These are phyloP conservation scores for Clarkia xantiana DNA, from an alignment of 345 rosid species.

Conservation along the genomic window DNA sequence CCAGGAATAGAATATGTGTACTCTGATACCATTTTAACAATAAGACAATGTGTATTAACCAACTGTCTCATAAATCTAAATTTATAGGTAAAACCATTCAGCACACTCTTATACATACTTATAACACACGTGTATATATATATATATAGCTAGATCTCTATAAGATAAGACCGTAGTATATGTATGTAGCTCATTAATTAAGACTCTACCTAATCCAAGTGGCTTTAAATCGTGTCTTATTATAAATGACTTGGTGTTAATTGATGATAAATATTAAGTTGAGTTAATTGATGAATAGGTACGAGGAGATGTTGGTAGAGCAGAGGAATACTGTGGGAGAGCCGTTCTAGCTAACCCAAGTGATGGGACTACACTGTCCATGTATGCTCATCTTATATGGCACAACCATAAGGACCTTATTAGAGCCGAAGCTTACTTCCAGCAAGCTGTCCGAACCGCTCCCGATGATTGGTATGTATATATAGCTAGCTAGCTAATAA, in stretches of 20 bases:
- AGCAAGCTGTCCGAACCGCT: slow-evolving; percentile 43
- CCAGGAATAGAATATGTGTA: too few relatives aligned
- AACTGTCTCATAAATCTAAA: too few relatives aligned
- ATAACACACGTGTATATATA: too few relatives aligned
- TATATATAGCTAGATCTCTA: too few relatives aligned
- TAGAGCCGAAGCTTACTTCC: slow-evolving; percentile 40
- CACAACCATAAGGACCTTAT: slow-evolving; percentile 28
- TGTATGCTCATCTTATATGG: slow-evolving; percentile 57
- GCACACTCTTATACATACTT: too few relatives aligned
- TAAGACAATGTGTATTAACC: too few relatives aligned
- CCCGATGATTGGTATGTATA: slow-evolving; percentile 45
- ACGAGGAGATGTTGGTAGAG: slow-evolving; percentile 37
- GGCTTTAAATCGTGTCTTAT: background rate
- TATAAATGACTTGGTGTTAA: too few relatives aligned
- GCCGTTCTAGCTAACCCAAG: slow-evolving; percentile 46
- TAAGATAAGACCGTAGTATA: too few relatives aligned
- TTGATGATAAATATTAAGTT: too few relatives aligned
- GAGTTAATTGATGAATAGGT: slow-evolving; percentile 16
- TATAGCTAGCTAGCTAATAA: background rate
- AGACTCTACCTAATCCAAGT: background rate
- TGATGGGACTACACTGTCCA: slow-evolving; percentile 41
- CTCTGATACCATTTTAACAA: too few relatives aligned
- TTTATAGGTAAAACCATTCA: too few relatives aligned
- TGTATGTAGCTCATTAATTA: too few relatives aligned
- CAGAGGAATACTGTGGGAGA: slow-evolving; percentile 53